phyloP scores from a whole-genome alignment of 2,329 filamentous ascomycete species.

The Aspergillus tubingensis region DNA sequence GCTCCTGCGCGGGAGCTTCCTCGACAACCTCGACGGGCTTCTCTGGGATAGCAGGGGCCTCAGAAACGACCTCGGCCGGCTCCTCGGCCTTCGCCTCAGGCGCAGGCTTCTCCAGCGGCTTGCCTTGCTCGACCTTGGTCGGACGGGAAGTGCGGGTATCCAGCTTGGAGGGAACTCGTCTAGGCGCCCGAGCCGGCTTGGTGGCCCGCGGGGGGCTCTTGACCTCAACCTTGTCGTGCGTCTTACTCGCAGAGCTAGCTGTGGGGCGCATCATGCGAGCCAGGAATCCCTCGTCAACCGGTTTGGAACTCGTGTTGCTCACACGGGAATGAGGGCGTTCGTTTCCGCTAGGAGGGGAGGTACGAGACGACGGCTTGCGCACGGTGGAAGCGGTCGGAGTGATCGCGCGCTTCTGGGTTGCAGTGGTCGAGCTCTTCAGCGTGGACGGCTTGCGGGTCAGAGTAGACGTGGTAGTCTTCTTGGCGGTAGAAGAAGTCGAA shows the following conservation, averaged over 20 bases:
- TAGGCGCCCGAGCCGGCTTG: conserved; percentile 25
- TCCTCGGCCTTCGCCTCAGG: conserved; percentile 10
- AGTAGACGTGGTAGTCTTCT: conserved; percentile 25
- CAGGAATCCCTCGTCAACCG: conserved; percentile 50
- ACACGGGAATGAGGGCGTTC: conserved; percentile 45
- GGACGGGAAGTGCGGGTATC: conserved; percentile 23
- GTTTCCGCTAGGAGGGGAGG: conserved; percentile 32
- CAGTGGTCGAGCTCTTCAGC: conserved; percentile 30
- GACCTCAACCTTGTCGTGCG: conserved; percentile 48
- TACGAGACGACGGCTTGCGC: conserved; percentile 36
- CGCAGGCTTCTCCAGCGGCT: not conserved
- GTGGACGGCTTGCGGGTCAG: conserved; percentile 42
- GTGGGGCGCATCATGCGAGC: conserved; percentile 56
- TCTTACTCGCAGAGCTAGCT: conserved; percentile 52
- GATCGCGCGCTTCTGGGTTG: conserved; percentile 25
- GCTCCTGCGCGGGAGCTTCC: not conserved
- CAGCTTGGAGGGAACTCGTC: conserved; percentile 27
- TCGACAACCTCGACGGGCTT: conserved; percentile 10
- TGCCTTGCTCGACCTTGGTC: conserved; percentile 25
- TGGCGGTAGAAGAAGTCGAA: conserved; percentile 44
- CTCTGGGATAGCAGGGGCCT: conserved; percentile 10
- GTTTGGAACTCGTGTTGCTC: conserved; percentile 40
- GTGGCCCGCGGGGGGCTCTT: conserved; percentile 41
- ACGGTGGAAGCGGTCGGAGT: conserved; percentile 28
- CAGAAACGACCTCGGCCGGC: conserved; percentile 2